Evolutionary conservation across 495 filamentous ascomycete genomes (phyloP), one percentile per base, ranked within the genome.

Genomic region (Sordaria brevicollis): DNA sequence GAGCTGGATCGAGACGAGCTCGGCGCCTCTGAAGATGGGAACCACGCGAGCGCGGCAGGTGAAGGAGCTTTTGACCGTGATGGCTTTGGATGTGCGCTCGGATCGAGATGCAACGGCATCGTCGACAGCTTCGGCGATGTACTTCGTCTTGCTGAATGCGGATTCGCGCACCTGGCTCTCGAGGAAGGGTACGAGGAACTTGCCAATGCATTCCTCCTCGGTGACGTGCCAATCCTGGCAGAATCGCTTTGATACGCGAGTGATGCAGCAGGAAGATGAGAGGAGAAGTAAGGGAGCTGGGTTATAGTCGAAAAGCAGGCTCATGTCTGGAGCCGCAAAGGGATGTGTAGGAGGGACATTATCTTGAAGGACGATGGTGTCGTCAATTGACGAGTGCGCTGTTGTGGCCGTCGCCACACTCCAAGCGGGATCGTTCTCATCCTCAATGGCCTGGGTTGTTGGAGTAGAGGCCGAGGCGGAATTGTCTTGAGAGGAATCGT

Each of bases 221-320:
- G 74, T 57, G 19, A 79, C 72, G 2, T 77, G 67, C 70, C 82
- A 84, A 34, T 80, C 71, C 5, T 73, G 67, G 6, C 84, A 71
- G 69, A 87, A 84, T 68, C 84, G 84, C 10, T 82, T 74, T 4
- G 87, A 89, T 3, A 83, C 83, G 31, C 84, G 78, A 34, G 83
- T 71, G 54, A 88, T 79, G 54, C 73, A 75, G 62, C 84, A 79
- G 0, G 80, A 74, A 19, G 83, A 78, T 67, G 86, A 80, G 5
- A 89, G 77, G 41, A 88, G 70, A 34, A 88, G 74, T 13, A 82
- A 81, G 2, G 86, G 83, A 2, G 83, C 79, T 1, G 87, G 86
- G 0, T 82, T 85, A 43, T 77, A 73, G 68, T 85, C 84, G 74
- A 82, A 83, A 65, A 87, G 31, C 31, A 73, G 66, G 69, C 57